Evolutionary conservation across 805 yeast species (phyloP).

Genomic region (Zygosaccharomyces bisporus): DNA sequence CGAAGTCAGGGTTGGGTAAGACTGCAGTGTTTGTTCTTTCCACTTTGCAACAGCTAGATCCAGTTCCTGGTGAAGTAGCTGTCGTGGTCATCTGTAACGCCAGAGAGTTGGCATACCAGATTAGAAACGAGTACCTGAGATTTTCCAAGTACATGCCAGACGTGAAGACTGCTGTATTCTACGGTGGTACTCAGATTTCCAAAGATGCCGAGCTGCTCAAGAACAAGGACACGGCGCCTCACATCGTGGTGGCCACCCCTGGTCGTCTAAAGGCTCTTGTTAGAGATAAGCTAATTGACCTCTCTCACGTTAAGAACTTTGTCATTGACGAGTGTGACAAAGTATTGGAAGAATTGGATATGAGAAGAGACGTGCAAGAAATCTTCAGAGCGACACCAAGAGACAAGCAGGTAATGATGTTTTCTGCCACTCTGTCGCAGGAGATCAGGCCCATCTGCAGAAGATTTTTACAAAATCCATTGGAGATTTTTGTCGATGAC

Average conservation of each 20-base stretch:
- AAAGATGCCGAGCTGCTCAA: conserved; percentile 84
- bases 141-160: conserved; percentile 98
- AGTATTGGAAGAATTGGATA: conserved; percentile 83
- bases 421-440: conserved; percentile 90
- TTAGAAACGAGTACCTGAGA: conserved; percentile 94
- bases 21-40: conserved; percentile 97
- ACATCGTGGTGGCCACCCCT: conserved; percentile 96
- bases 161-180: conserved; percentile 92
- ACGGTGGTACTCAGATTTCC: conserved; percentile 87
- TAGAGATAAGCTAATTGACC: conserved; percentile 82
- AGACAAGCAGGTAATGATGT: conserved; percentile 99
- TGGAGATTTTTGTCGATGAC: conserved; percentile 96
- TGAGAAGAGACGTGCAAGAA: conserved; percentile 99
- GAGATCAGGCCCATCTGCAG: conserved; percentile 96
- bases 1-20: conserved; percentile 99
- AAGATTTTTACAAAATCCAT: conserved; percentile 96
- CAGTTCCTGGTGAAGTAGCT: conserved; percentile 94
- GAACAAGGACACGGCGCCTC: conserved; percentile 92
- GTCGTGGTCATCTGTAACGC: conserved; percentile 96
- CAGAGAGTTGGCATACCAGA: conserved; percentile 97
- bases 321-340: conserved; percentile 98
- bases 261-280: conserved; percentile 95
- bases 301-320: conserved; percentile 86
- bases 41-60: conserved; percentile 94
- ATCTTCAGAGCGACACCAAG: conserved; percentile 96